Percentiles rank a stretch among this genome's conserved stretches.
Evolutionary conservation across 2,329 filamentous ascomycete species (phyloP).

Genomic region (Penicillium sp.): DNA sequence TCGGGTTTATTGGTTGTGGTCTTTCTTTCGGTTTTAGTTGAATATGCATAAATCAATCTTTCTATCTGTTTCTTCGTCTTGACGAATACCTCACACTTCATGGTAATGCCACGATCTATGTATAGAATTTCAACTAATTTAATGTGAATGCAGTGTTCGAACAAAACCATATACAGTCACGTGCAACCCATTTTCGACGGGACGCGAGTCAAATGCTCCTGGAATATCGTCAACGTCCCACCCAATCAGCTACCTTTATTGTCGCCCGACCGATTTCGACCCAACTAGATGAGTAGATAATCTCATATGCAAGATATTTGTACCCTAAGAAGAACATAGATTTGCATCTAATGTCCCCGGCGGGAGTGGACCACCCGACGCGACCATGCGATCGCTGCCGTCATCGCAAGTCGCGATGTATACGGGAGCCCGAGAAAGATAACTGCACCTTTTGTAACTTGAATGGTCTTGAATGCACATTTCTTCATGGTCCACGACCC

Average conservation of each 20-base stretch:
- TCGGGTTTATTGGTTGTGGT: neutral
- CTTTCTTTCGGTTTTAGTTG: neutral
- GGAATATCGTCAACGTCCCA: neutral
- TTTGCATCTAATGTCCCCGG: neutral
- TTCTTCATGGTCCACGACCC: constrained; percentile 21
- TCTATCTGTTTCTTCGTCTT: neutral
- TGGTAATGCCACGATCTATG: neutral
- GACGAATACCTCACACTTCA: neutral
- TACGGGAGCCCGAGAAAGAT: constrained; percentile 1
- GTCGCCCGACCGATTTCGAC: neutral
- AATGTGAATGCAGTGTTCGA: too few species aligned
- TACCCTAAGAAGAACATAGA: neutral
- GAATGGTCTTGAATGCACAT: constrained; percentile 5
- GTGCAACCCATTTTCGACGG: too few species aligned
- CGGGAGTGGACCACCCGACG: neutral
- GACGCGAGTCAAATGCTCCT: too few species aligned
- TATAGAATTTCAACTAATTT: too few species aligned
- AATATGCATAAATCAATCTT: neutral
- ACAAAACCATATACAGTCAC: too few species aligned
- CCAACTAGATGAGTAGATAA: neutral
- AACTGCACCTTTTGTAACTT: constrained; percentile 4
- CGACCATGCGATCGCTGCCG: constrained; percentile 7
- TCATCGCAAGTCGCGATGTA: constrained; percentile 9
- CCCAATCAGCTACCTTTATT: neutral
- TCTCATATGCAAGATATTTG: neutral